phyloP scores from a whole-genome alignment of 257 asterid species.

The Petrea volubilis region DNA sequence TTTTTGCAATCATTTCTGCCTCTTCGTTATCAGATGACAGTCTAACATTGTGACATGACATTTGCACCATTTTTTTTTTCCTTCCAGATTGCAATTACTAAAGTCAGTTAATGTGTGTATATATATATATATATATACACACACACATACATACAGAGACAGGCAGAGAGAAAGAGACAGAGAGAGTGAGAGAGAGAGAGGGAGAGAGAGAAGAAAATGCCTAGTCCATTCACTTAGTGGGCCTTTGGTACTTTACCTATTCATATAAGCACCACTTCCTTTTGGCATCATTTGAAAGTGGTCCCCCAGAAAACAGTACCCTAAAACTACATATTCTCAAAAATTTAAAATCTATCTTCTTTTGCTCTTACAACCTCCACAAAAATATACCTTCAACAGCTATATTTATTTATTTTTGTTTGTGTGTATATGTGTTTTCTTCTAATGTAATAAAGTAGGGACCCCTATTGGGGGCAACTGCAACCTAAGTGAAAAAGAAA shows the following conservation, averaged over 20 bases:
- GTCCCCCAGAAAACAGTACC: conserved; percentile 28
- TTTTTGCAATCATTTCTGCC: conserved; percentile 37
- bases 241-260: conserved; percentile 26
- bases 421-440: no score
- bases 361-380: conserved; percentile 23
- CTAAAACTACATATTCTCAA: neutral
- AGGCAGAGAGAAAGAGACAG: neutral
- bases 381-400: neutral
- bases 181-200: neutral
- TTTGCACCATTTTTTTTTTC: neutral
- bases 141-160: no score
- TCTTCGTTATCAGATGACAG: conserved; percentile 22
- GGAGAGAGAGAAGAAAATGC: neutral
- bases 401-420: neutral
- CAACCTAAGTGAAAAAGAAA: conserved; percentile 19
- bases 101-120: neutral
- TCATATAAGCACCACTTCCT: conserved; percentile 20
- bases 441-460: conserved; percentile 12
- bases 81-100: conserved; percentile 14
- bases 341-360: neutral
- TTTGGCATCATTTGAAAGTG: conserved; percentile 33
- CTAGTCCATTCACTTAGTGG: conserved; percentile 28
- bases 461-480: conserved; percentile 7
- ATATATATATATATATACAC: no score
- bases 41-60: conserved; percentile 26